Evolutionary conservation across 2,329 filamentous ascomycete species (phyloP).

Genomic region (Penicillium sp.): DNA sequence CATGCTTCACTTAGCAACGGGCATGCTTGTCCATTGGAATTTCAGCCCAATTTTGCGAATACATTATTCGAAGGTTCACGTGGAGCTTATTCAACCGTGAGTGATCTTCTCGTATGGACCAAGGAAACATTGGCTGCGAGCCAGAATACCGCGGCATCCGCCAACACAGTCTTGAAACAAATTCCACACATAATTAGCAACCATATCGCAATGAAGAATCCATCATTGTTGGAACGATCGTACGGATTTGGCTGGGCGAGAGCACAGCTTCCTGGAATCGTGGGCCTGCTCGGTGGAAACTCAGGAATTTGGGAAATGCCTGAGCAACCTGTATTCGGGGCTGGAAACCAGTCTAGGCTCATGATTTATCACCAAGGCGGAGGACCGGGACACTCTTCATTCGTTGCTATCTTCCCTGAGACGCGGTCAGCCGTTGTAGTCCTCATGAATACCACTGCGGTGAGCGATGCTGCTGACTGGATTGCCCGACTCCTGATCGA

Average conservation of each 20-base stretch:
- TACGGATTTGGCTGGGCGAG: conserved; percentile 7
- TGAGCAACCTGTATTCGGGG: background rate
- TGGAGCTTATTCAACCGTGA: conserved; percentile 5
- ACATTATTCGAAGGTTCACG: background rate
- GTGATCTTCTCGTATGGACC: conserved; percentile 4
- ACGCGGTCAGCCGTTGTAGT: conserved; percentile 7
- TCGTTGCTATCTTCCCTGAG: conserved; percentile 8
- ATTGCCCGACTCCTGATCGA: background rate
- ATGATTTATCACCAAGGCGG: conserved; percentile 10
- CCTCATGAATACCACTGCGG: conserved; percentile 1
- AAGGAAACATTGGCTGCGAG: conserved; percentile 3
- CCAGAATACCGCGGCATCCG: background rate
- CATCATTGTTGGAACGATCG: background rate
- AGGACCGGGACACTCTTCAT: conserved; percentile 1
- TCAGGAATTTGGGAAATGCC: background rate
- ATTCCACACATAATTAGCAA: background rate
- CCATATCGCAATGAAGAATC: background rate
- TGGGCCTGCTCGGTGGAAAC: conserved; percentile 2
- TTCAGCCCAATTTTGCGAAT: background rate
- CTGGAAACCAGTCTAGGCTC: background rate
- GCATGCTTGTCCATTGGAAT: background rate
- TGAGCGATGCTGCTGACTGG: conserved; percentile 7
- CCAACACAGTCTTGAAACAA: background rate
- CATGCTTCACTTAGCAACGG: background rate
- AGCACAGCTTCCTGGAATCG: background rate